Evolutionary conservation across 495 filamentous ascomycete genomes (phyloP), one percentile per base, ranked within the genome.

Genomic region (Bacidia rubella): DNA sequence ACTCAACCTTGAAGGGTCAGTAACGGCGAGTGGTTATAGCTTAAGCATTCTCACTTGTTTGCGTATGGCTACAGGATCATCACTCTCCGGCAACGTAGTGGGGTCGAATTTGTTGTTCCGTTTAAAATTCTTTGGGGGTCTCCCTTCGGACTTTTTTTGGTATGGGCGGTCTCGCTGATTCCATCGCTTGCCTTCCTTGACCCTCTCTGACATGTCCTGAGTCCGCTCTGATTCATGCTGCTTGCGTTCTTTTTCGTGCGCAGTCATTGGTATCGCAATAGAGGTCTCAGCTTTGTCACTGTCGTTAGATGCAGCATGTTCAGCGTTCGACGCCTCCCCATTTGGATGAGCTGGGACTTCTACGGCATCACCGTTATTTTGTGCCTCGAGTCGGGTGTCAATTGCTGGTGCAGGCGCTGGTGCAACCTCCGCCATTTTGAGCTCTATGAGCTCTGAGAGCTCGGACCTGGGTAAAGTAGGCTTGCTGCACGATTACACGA

Each of bases 1-100:
- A 99, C 62, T 99, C 90, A 52, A 95, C 89, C 87, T 95, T 60
- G 15, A 27, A 17, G 40, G 9, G 22, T 52, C 51, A 58, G 52
- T 29, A 15, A 43, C 58, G 10, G 35, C 35, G 53, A 43, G 42
- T 12, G 11, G 46, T 46, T 59, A 35, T 20, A 7, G 49, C 32
- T 15, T 25, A 44, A 25, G 11, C 35, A 48, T 58, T 19, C 66
- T 53, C 26, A 86, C 85, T 72, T 93, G 87, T 57, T 83, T 83
- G 53, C 86, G 81, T 58, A 95, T 92, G 63, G 82, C 74, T 25
- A 74, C 74, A 2, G 84, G 82, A 62, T 95, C 85, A 48, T 82
- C 76, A 19, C 79, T 81, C 56, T 80, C 77, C 41, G 78, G 69
- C 53, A 77, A 75, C 17, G 68, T 62, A 26, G 74, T 74, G 22